Conservation (phyloP, 179 eudicot species). For the Nepenthes alata region DNA sequence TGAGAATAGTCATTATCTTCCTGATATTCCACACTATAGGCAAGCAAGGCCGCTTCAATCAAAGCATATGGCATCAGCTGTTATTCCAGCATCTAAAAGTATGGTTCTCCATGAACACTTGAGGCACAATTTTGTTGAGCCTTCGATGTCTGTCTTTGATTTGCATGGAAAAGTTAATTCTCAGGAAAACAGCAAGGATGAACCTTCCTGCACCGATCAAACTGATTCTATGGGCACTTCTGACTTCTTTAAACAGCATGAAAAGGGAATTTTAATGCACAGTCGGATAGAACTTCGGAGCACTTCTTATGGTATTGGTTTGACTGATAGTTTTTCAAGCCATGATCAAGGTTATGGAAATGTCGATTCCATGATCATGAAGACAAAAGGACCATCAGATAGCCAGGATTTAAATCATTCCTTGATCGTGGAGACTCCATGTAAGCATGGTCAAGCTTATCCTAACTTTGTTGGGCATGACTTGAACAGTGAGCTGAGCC, state of each 20-base stretch:
- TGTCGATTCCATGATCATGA: slow-evolving; percentile 14
- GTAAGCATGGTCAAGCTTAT: slow-evolving; percentile 18
- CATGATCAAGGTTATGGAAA: slow-evolving; percentile 17
- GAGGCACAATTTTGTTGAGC: slow-evolving; percentile 15
- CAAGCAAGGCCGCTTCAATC: slow-evolving; percentile 7
- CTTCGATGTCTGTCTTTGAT: slow-evolving; percentile 12
- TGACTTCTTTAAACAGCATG: slow-evolving; percentile 8
- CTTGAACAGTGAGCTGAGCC: slow-evolving; percentile 9
- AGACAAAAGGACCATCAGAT: slow-evolving; percentile 11
- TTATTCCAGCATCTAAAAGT: slow-evolving; percentile 11
- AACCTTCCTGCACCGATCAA: slow-evolving; percentile 1
- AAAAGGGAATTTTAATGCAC: slow-evolving; percentile 16
- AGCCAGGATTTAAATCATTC: slow-evolving; percentile 18
- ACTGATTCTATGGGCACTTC: slow-evolving; percentile 9
- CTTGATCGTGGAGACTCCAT: slow-evolving; percentile 9
- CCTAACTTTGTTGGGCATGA: slow-evolving; percentile 12
- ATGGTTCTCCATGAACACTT: slow-evolving; percentile 13
- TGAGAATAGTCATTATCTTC: slow-evolving; percentile 11
- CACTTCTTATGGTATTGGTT: slow-evolving; percentile 20
- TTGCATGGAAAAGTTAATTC: slow-evolving; percentile 14
- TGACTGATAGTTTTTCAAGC: slow-evolving; percentile 13
- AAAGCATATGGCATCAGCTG: slow-evolving; percentile 12
- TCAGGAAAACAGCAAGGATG: slow-evolving; percentile 15
- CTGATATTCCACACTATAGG: slow-evolving; percentile 12
- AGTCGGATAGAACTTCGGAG: slow-evolving; percentile 21